Conservation (phyloP, 495 filamentous ascomycete species). For the Corynascus novoguineensis region DNA sequence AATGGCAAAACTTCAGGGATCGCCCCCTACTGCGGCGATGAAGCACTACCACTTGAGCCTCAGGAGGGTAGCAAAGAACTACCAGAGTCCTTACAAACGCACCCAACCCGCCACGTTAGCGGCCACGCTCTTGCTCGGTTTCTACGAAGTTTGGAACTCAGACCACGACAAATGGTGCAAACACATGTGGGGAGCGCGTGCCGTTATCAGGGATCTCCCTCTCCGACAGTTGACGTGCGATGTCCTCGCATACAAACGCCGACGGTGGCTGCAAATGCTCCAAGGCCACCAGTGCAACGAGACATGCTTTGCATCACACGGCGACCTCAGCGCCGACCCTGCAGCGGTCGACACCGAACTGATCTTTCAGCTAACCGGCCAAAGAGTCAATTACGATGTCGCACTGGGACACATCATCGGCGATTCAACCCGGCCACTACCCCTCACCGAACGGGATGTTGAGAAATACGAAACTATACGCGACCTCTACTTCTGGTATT, state of each 20-base stretch:
- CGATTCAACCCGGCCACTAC: background rate
- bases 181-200: constrained; percentile 77
- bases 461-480: constrained; percentile 73
- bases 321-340: constrained; percentile 13
- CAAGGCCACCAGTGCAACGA: constrained; percentile 22
- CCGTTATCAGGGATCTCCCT: constrained; percentile 78
- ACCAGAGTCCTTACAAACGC: constrained; percentile 65
- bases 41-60: constrained; percentile 90
- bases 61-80: constrained; percentile 66
- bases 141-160: constrained; percentile 90
- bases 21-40: constrained; percentile 68
- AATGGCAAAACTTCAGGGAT: constrained; percentile 73
- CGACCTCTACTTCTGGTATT: constrained; percentile 96
- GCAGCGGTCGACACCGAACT: constrained; percentile 35
- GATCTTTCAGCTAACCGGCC: constrained; percentile 36
- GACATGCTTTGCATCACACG: constrained; percentile 16
- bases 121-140: constrained; percentile 80
- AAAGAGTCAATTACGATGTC: constrained; percentile 29
- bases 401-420: constrained; percentile 18
- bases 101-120: constrained; percentile 76
- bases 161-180: constrained; percentile 95
- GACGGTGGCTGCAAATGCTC: constrained; percentile 27
- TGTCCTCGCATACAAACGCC: constrained; percentile 56
- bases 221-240: constrained; percentile 61
- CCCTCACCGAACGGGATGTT: constrained; percentile 58